Conservation (phyloP, 2,329 filamentous ascomycete genomes). For the Alternaria ethzedia region DNA sequence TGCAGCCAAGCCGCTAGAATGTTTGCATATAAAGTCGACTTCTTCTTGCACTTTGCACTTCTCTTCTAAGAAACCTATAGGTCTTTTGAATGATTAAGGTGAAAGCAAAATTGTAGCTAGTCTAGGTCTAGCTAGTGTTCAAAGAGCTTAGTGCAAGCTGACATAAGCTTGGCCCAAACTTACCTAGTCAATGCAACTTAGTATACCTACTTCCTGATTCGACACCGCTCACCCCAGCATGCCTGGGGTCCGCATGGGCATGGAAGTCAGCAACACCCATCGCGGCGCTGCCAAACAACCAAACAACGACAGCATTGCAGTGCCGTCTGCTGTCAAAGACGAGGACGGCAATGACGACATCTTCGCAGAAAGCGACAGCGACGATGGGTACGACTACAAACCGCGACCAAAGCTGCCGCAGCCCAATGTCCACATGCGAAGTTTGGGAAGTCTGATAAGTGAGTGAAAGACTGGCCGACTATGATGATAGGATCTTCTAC, state of each 20-base stretch:
- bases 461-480: constrained; percentile 1
- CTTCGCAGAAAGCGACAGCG: neutral
- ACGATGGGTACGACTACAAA: constrained; percentile 21
- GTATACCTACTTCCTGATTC: neutral
- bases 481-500: neutral
- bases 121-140: neutral
- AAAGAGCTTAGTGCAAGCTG: neutral
- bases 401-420: constrained; percentile 31
- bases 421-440: constrained; percentile 25
- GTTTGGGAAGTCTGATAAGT: constrained; percentile 35
- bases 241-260: neutral
- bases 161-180: neutral
- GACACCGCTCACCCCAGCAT: neutral
- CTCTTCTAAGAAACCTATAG: neutral
- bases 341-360: constrained; percentile 10
- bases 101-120: neutral
- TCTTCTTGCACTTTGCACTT: neutral
- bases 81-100: neutral
- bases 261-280: constrained; percentile 15
- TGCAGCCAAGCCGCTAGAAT: neutral
- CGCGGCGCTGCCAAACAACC: neutral
- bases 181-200: neutral
- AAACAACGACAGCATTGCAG: neutral
- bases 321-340: constrained; percentile 19
- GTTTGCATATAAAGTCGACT: neutral